Evolutionary conservation across 2,329 filamentous ascomycete species (phyloP).

Genomic region (Xylaria sp.): DNA sequence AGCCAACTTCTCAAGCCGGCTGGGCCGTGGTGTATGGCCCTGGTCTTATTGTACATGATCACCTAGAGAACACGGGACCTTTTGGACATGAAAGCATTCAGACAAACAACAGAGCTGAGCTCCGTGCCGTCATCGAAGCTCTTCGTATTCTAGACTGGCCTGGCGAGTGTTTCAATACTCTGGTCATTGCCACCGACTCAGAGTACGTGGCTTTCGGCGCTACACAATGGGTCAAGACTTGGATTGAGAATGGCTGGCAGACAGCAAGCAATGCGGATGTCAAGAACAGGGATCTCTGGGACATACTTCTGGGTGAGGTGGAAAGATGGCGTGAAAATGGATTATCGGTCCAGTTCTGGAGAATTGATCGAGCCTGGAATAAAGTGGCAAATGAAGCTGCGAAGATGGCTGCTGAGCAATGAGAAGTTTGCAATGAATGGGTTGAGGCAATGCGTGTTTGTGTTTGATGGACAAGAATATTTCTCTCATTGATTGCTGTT

Average conservation of each 20-base stretch:
- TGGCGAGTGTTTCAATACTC: constrained; percentile 49
- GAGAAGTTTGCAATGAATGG: not conserved
- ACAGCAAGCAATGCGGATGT: constrained; percentile 50
- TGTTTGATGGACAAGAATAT: not conserved
- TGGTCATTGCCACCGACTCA: constrained; percentile 1
- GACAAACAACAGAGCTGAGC: constrained; percentile 65
- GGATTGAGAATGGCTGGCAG: constrained; percentile 59
- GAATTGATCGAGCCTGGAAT: constrained; percentile 58
- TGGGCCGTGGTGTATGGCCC: constrained; percentile 52
- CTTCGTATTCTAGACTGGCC: constrained; percentile 57
- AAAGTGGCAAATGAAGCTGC: constrained; percentile 52
- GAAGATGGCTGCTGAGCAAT: constrained; percentile 36
- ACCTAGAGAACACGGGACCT: constrained; percentile 57
- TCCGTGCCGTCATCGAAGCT: constrained; percentile 64
- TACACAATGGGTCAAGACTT: constrained; percentile 55
- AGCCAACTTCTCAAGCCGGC: constrained; percentile 51
- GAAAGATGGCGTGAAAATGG: constrained; percentile 47
- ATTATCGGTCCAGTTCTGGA: constrained; percentile 59
- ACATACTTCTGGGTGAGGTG: constrained; percentile 56
- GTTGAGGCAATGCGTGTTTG: constrained; percentile 2
- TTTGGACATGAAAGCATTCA: constrained; percentile 51
- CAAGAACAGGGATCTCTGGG: constrained; percentile 64
- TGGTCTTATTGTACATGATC: constrained; percentile 40
- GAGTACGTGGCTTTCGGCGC: constrained; percentile 60
- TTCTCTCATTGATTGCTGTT: no score